Base-by-base conservation (phyloP, 768 basidiomycete genomes). In the Kwoniella dendrophila region DNA sequence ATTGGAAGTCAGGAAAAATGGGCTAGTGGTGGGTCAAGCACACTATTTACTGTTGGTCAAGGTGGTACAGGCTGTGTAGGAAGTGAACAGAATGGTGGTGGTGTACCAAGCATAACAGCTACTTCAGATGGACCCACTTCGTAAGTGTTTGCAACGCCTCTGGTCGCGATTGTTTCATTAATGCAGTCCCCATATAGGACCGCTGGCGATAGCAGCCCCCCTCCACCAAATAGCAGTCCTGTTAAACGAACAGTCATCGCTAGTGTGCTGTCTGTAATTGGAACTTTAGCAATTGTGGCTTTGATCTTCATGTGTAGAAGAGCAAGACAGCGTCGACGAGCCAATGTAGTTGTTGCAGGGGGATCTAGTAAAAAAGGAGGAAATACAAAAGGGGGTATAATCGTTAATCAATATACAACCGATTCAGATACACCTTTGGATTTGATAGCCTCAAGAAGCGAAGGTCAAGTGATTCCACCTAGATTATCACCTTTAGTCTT, bases 11-110 rank as follows among this genome's bases (percentile, higher is more conserved):
- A 67, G n/a, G 48, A 68, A 64, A 66, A 75, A 60, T 75, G 74
- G 74, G 74, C 74, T 0, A 70, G 68, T 44, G 74, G 74, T 18
- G 74, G 74, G 7, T 64, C 61, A 2, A 70, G 61, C 32, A 62
- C 34, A 33, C 61, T 75, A 64, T 63, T 75, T 61, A 73, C 72
- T 0, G 74, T 75, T n/a, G 74, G 74, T 14, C 74, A 75, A 44
- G 74, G 74, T 1, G 20, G 45, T 4, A 53, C 58, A 5, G 64
- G 54, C 11, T 75, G 74, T 56, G 36, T 67, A 18, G 49, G 64
- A 26, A 24, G 33, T 26, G 45, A 55, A 33, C 56, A 55, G 20
- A 41, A 38, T 7, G 64, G 60, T 4, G 49, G 40, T 18, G 57
- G 63, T 12, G 65, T 52, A 34, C 70, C 74, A 2, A 70, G 68